phyloP scores from a whole-genome alignment of 2,329 filamentous ascomycete species.

The Paecilomyces formosus region DNA sequence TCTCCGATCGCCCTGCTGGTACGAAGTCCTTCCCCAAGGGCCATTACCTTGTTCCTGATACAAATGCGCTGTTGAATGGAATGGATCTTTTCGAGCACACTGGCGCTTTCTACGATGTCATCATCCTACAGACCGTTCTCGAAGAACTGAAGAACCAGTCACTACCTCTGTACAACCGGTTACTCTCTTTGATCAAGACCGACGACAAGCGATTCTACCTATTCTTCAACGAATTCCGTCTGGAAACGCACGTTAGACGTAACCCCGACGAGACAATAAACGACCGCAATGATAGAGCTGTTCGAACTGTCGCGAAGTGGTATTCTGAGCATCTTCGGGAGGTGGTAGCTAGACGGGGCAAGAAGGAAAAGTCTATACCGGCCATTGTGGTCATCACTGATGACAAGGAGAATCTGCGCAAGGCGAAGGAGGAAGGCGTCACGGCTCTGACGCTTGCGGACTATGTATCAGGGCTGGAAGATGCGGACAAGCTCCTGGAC shows the following conservation, averaged over 20 bases:
- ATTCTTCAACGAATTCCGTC: constrained; percentile 96
- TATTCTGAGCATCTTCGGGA: constrained; percentile 73
- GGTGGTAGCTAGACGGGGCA: constrained; percentile 47
- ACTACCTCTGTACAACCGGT: constrained; percentile 85
- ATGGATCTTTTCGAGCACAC: constrained; percentile 97
- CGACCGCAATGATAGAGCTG: constrained; percentile 89
- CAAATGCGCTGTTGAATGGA: constrained; percentile 87
- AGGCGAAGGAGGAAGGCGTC: constrained; percentile 68
- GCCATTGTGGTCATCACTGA: constrained; percentile 90
- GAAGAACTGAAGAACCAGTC: constrained; percentile 94
- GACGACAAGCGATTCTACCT: constrained; percentile 97
- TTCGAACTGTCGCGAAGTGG: constrained; percentile 80
- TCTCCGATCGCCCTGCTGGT: constrained; percentile 80
- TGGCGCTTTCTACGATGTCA: constrained; percentile 89
- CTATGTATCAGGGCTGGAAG: constrained; percentile 77
- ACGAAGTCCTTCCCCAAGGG: constrained; percentile 76
- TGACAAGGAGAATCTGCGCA: constrained; percentile 77
- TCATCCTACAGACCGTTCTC: constrained; percentile 90
- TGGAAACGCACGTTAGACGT: constrained; percentile 79
- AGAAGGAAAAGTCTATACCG: constrained; percentile 53
- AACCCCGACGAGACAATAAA: constrained; percentile 80
- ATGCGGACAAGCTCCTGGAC: constrained; percentile 78
- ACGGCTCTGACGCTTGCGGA: constrained; percentile 60
- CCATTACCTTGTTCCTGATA: constrained; percentile 92
- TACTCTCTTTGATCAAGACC: constrained; percentile 85